These are phyloP conservation scores for Pseudogymnoascus sp. DNA, from an alignment of 2,329 filamentous ascomycete genomes.

Conservation along the genomic window DNA sequence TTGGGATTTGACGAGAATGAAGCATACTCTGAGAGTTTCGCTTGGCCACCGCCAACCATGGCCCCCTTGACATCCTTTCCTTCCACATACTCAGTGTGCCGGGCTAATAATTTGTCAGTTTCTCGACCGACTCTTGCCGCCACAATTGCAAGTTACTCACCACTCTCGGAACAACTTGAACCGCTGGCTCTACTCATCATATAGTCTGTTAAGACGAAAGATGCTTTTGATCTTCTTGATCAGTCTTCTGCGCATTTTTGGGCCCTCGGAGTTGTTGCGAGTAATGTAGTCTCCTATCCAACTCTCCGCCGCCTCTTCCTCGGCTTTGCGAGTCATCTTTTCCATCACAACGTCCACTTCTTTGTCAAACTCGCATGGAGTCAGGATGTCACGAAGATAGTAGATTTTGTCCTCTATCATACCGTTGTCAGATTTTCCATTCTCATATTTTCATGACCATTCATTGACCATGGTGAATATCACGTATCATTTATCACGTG, in stretches of 20 bases:
- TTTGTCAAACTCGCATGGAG: constrained; percentile 16
- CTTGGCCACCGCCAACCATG: background rate
- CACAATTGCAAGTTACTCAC: background rate
- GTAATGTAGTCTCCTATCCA: too few relatives aligned
- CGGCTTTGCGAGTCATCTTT: background rate
- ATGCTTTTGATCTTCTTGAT: constrained; percentile 2
- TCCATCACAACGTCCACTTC: constrained; percentile 14
- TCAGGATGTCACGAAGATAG: constrained; percentile 17
- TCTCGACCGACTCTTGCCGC: background rate
- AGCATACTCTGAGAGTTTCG: background rate
- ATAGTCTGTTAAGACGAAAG: constrained; percentile 1
- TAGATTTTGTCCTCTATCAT: constrained; percentile 18
- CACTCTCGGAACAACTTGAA: background rate
- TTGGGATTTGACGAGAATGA: background rate
- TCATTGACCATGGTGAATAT: background rate
- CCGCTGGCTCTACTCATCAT: background rate
- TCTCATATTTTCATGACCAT: background rate
- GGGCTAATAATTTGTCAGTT: background rate
- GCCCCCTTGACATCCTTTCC: background rate
- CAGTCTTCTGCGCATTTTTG: background rate
- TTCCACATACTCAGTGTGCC: background rate
- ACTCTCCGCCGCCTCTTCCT: background rate
- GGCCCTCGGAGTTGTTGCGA: too few relatives aligned
- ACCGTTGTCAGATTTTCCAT: background rate
- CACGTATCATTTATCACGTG: background rate